Conservation (phyloP, 441 rosid genomes). For the Gossypium gossypioides region DNA sequence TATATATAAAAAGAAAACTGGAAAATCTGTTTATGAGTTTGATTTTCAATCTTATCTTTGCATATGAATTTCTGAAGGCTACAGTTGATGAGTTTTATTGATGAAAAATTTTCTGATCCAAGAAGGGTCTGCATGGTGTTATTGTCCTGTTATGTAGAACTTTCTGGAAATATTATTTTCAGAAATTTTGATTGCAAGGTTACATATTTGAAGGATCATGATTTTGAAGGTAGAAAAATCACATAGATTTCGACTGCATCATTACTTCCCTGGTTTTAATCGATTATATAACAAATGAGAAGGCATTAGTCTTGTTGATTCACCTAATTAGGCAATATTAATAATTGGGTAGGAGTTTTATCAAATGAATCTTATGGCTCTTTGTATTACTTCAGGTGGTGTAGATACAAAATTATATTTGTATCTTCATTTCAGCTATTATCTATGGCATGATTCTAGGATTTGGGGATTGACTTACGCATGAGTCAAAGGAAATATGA, state of each 20-base stretch:
- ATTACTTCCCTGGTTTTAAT: background rate
- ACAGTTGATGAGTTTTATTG: background rate
- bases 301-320: background rate
- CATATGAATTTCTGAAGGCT: background rate
- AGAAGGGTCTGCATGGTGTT: background rate
- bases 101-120: background rate
- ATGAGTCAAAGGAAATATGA: background rate
- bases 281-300: background rate
- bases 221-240: background rate
- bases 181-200: conserved; percentile 2
- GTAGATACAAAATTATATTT: background rate
- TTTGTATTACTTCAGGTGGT: background rate
- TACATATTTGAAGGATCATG: background rate
- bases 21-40: background rate
- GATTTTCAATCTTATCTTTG: background rate
- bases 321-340: background rate
- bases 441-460: background rate
- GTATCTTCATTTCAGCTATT: background rate
- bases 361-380: background rate
- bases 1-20: background rate
- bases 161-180: background rate
- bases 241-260: background rate
- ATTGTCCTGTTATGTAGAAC: conserved; percentile 7
- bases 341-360: background rate
- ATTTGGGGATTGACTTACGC: background rate